Conservation (phyloP, 2,329 filamentous ascomycete species). For the Zymoseptoria ardabiliae region DNA sequence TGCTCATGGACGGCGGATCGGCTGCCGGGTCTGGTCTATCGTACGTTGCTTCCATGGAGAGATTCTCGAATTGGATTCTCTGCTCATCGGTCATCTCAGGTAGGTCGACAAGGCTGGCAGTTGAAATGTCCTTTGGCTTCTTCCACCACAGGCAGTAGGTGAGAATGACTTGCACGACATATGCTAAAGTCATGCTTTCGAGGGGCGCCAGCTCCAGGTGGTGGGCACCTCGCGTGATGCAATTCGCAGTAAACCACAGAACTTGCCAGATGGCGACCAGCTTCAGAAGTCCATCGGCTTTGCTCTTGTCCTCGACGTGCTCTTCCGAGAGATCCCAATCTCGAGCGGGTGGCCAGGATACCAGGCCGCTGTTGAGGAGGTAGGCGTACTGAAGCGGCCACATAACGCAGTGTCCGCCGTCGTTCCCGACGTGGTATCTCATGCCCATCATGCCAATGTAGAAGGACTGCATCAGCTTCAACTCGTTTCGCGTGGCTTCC, state of each 20-base stretch:
- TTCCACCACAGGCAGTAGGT: slow-evolving; percentile 33
- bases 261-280: slow-evolving; percentile 26
- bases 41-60: slow-evolving; percentile 24
- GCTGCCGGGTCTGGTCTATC: slow-evolving; percentile 22
- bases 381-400: slow-evolving; percentile 31
- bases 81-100: slow-evolving; percentile 23
- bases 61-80: slow-evolving; percentile 19
- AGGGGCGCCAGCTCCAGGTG: slow-evolving; percentile 29
- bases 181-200: slow-evolving; percentile 32
- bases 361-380: slow-evolving; percentile 24
- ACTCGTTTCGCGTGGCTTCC: slow-evolving; percentile 17
- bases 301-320: slow-evolving; percentile 29
- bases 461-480: slow-evolving; percentile 28
- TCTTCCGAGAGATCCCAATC: slow-evolving; percentile 25
- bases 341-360: slow-evolving; percentile 24
- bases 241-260: slow-evolving; percentile 29
- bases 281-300: slow-evolving; percentile 29
- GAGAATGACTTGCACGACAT: slow-evolving; percentile 30
- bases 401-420: slow-evolving; percentile 20
- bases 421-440: slow-evolving; percentile 22
- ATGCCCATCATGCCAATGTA: slow-evolving; percentile 32
- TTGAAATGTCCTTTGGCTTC: slow-evolving; percentile 33
- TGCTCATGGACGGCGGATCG: slow-evolving; percentile 20
- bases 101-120: slow-evolving; percentile 25
- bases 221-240: slow-evolving; percentile 27